Conservation (phyloP, 352 stramenopile genomes). For the Pythium plurisporium region DNA sequence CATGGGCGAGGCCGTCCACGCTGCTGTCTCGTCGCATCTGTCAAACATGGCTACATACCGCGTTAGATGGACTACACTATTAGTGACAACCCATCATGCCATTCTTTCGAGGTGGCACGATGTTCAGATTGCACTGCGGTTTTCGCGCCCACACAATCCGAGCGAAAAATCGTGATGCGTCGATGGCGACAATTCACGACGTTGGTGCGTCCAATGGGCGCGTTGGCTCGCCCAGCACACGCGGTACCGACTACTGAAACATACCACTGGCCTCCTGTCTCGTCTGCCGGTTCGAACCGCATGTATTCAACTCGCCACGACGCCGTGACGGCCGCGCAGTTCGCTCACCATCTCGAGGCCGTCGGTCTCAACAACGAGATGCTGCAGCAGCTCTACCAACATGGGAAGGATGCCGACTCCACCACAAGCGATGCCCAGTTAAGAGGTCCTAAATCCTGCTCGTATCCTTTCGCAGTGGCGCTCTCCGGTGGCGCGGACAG, state of each 20-base stretch:
- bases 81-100: constrained; percentile 11
- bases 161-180: not conserved
- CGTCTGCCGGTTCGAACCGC: not conserved
- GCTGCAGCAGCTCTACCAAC: not conserved
- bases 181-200: not conserved
- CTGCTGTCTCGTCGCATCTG: constrained; percentile 7
- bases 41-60: constrained; percentile 12
- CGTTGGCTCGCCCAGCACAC: not conserved
- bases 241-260: not conserved
- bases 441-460: not conserved
- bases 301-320: not conserved
- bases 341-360: not conserved
- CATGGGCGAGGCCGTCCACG: not conserved
- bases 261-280: not conserved
- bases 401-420: not conserved
- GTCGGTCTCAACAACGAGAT: not conserved
- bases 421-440: not conserved
- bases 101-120: not conserved
- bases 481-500: constrained; percentile 77
- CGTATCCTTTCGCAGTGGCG: constrained; percentile 64
- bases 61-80: not conserved
- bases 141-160: not conserved
- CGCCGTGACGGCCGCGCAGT: not conserved
- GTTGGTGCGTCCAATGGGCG: not conserved
- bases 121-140: not conserved